A percentile compares a stretch with the other conserved stretches of the same genome.
phyloP scores from a whole-genome alignment of 495 filamentous ascomycete species.

The Halenospora varia region DNA sequence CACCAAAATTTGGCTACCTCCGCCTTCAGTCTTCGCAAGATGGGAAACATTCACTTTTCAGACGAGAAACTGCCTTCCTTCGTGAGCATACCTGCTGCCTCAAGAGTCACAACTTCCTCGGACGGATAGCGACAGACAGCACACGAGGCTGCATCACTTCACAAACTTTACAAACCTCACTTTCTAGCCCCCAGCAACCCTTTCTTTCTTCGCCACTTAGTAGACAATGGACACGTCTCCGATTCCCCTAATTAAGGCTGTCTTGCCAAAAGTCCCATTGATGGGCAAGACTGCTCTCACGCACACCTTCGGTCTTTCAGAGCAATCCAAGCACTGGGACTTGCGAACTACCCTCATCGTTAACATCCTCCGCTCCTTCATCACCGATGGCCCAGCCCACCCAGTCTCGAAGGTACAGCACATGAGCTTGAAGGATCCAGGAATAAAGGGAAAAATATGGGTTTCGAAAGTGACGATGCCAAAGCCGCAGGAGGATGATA shows the following conservation, averaged over 20 bases:
- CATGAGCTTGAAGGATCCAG: conserved; percentile 55
- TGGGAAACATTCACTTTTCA: neutral
- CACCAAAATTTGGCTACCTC: neutral
- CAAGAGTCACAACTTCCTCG: neutral
- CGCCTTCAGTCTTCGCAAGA: neutral
- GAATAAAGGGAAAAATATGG: conserved; percentile 79
- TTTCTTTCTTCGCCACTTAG: neutral
- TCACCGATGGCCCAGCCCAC: conserved; percentile 35
- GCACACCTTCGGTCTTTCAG: conserved; percentile 62
- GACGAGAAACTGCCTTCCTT: neutral
- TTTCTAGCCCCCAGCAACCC: neutral
- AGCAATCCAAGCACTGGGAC: conserved; percentile 70
- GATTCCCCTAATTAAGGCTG: conserved; percentile 36
- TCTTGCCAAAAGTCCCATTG: conserved; percentile 59
- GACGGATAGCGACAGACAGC: neutral
- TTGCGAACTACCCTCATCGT: conserved; percentile 72
- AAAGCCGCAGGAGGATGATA: conserved; percentile 43
- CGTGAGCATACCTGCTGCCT: neutral
- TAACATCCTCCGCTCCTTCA: conserved; percentile 61
- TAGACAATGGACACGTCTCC: conserved; percentile 36
- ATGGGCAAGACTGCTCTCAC: conserved; percentile 62
- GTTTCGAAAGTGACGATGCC: conserved; percentile 62
- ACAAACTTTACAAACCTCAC: neutral
- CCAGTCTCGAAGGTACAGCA: conserved; percentile 61
- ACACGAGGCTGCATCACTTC: neutral